Conservation (phyloP, 768 basidiomycete species). For the Suillus spraguei region DNA sequence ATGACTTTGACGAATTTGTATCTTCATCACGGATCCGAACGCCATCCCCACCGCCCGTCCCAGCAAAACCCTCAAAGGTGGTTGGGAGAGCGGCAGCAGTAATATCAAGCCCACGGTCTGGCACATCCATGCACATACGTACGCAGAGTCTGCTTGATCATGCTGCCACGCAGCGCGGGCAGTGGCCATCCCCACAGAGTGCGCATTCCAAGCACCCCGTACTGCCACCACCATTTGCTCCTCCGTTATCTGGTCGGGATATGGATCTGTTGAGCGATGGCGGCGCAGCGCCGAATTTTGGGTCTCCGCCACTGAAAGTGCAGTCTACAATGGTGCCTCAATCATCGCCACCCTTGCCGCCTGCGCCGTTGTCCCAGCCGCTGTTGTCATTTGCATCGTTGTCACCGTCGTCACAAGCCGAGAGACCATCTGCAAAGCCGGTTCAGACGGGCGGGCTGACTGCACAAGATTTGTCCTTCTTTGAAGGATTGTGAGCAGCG, state of each 20-base stretch:
- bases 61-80: conserved; percentile 34
- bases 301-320: conserved; percentile 17
- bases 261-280: conserved; percentile 7
- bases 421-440: conserved; percentile 21
- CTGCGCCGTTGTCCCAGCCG: conserved; percentile 13
- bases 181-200: conserved; percentile 37
- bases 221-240: conserved; percentile 26
- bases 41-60: conserved; percentile 49
- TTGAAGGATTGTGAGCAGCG: conserved; percentile 63
- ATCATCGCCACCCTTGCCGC: conserved; percentile 24
- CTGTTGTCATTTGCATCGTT: conserved; percentile 23
- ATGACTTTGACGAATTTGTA: conserved; percentile 53
- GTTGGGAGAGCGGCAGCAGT: conserved; percentile 16
- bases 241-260: neutral
- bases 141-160: conserved; percentile 58
- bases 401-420: conserved; percentile 19
- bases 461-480: conserved; percentile 86
- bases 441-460: conserved; percentile 59
- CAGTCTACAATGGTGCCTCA: conserved; percentile 13
- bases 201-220: conserved; percentile 25
- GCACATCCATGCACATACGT: conserved; percentile 46
- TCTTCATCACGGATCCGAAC: conserved; percentile 41
- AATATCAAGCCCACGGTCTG: conserved; percentile 14
- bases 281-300: conserved; percentile 4
- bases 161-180: conserved; percentile 50